Percentiles rank a stretch among this genome's conserved stretches.
Evolutionary conservation across 2,329 filamentous ascomycete species (phyloP).

Genomic region (Grosmannia penicillata): DNA sequence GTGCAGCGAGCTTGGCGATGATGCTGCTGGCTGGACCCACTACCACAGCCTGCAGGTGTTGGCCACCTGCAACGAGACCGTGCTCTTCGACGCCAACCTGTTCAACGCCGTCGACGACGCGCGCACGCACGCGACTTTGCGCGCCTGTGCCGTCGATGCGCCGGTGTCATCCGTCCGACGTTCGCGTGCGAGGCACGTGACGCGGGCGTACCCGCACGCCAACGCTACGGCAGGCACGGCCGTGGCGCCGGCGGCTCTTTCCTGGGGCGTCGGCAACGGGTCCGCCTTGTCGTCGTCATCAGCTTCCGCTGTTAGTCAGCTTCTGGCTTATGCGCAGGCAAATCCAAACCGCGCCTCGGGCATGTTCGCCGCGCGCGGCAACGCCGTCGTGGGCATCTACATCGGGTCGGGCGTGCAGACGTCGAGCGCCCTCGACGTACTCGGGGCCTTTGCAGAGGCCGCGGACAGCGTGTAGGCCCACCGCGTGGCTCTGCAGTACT

Average conservation of each 20-base stretch:
- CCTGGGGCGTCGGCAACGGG: not conserved
- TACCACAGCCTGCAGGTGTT: too few relatives aligned
- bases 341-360: not conserved
- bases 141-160: not conserved
- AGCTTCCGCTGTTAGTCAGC: not conserved
- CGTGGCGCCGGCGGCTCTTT: not conserved
- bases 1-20: too few relatives aligned
- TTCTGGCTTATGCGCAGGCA: not conserved
- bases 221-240: not conserved
- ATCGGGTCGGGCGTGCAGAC: not conserved
- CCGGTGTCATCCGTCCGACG: not conserved
- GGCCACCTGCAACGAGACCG: not conserved
- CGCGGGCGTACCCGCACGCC: not conserved
- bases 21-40: too few relatives aligned
- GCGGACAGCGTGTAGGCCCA: slow-evolving; percentile 15
- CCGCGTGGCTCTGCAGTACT: slow-evolving; percentile 11
- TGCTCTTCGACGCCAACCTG: not conserved
- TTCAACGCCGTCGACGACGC: not conserved
- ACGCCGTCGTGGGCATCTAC: not conserved
- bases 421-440: not conserved
- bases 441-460: not conserved
- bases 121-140: not conserved
- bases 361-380: not conserved
- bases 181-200: too few relatives aligned
- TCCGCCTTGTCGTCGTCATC: not conserved